Evolutionary conservation across 257 asterid species (phyloP), one percentile per base, ranked within the genome.

Genomic region (Penstemon newberryi): DNA sequence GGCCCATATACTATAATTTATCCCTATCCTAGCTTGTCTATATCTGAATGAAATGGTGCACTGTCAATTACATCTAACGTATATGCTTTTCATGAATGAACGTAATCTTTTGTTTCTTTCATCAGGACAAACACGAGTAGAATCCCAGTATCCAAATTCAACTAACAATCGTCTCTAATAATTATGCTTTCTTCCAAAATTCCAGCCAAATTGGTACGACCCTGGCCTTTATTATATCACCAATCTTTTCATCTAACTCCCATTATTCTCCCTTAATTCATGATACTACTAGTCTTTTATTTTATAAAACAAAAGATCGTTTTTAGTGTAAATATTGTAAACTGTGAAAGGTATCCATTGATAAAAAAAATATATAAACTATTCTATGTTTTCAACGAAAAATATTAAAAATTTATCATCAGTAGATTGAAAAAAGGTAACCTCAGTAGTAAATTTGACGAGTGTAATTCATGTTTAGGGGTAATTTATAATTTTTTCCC

Each of bases 11-110:
- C n/a, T n/a, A 43, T 54, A 0, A 63, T 54, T 54, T 63, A 44
- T 45, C 13, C 65, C 58, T 53, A 54, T 47, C 8, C 25, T 51
- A 19, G 75, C 52, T 61, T 52, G 51, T 46, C 8, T 46, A 5
- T 7, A 46, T 5, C 10, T 7, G 9, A 3, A 46, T 46, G 8
- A 10, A 1, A 7, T 43, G 39, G 13, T 65, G 7, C 7, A 55
- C 44, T 8, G 25, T 43, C 54, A 45, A 33, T 15, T 64, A 18
- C 40, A 45, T 54, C 56, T 47, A 61, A 8, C 2, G 3, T 36
- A 71, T 63, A 70, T 60, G 54, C 43, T 42, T 63, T 57, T 41
- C 72, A 60, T 11, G 58, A 49, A 65, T 57, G 70, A 58, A 55
- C 43, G 15, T 65, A 15, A 59, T 60, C 36, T 33, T 67, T 67